These are phyloP conservation scores for Ichthyophthirius multifiliis DNA, from an alignment of 169 alveolate species.

Conservation along the genomic window DNA sequence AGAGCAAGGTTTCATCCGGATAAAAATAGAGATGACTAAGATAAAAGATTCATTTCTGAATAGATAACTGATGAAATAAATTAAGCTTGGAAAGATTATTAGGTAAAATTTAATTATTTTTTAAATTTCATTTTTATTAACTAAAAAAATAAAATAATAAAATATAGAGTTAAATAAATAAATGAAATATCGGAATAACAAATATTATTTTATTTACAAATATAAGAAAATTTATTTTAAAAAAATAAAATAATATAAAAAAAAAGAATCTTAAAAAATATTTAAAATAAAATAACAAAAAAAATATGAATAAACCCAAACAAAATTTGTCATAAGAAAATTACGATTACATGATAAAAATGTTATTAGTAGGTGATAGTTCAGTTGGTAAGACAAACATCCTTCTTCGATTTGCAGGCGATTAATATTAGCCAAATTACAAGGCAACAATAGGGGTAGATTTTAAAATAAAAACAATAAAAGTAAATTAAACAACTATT, in stretches of 20 bases:
- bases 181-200: too few relatives aligned
- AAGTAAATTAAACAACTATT: constrained; percentile 53
- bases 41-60: neutral
- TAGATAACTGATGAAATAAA: neutral
- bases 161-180: too few relatives aligned
- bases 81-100: neutral
- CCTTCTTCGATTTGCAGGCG: constrained; percentile 66
- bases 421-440: constrained; percentile 63
- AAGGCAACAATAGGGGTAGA: constrained; percentile 77
- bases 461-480: constrained; percentile 66
- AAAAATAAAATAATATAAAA: too few relatives aligned
- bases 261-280: too few relatives aligned
- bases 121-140: too few relatives aligned
- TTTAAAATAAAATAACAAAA: neutral
- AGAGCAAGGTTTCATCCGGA: neutral
- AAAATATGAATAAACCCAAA: neutral
- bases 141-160: too few relatives aligned
- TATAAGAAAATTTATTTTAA: too few relatives aligned
- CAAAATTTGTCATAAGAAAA: constrained; percentile 8
- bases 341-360: constrained; percentile 44
- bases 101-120: too few relatives aligned
- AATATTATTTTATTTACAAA: too few relatives aligned
- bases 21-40: neutral
- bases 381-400: constrained; percentile 82
- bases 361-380: constrained; percentile 75